Evolutionary conservation across 2,329 filamentous ascomycete species (phyloP), one percentile per base, ranked within the genome.

Genomic region (Metarhizium robertsii): DNA sequence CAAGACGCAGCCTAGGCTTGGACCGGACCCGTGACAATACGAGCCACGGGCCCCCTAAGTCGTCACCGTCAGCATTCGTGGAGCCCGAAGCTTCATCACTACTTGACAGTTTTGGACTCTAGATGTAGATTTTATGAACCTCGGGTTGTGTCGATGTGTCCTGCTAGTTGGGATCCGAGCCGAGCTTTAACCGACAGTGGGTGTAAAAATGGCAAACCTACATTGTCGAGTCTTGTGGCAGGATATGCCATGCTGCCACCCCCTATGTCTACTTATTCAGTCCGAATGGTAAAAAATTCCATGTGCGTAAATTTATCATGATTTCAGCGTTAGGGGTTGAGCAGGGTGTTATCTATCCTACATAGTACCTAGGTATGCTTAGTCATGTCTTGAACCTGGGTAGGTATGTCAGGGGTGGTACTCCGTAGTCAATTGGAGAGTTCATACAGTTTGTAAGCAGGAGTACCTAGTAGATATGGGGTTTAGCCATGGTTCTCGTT

Each of bases 61-160:
- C 81, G 14, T 79, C 85, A 16, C 84, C 90, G 1, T 90, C 87
- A 20, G 84, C 86, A 59, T 97, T 97, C 68, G 80, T 95, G 63
- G 94, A 99, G 70, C 94, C 94, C n/a, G 91, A 95, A 73, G 81
- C 88, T 32, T 90, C 83, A 67, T 92, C 90, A 57, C 72, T 99
- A 66, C 76, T 97, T 63, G 92, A 97, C 75, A 92, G 83, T 68
- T 97, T 97, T 79, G 92, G 92, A 1, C 94, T 97, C 67, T 97
- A 63, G 63, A 13, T 29, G 20, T 29, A 30, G 42, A 25, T 50
- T 18, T 50, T 18, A 11, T 14, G 5, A 29, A 25, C 16, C 16
- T 6, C 8, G 11, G 4, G 14, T 8, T 30, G 8, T 11, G 25
- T 48, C 42, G 13, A 30, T 6, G 45, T 11, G 30, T 20, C 20